Conservation (phyloP, 805 yeast species). For the Debaryomyces hansenii region DNA sequence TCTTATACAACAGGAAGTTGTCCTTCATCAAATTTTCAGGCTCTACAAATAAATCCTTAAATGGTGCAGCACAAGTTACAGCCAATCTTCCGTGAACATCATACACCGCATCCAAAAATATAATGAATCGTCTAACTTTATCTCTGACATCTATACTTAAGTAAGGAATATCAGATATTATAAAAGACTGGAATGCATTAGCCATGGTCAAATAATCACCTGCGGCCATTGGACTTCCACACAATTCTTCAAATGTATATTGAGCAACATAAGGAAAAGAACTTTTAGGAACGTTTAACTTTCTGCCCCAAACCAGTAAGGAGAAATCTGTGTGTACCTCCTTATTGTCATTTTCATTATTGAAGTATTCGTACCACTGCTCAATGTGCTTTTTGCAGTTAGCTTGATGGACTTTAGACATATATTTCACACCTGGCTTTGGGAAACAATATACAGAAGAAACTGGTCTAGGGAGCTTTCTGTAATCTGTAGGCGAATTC, state of each 20-base stretch:
- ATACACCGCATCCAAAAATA: conserved; percentile 93
- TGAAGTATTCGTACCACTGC: conserved; percentile 78
- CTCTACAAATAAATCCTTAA: conserved; percentile 82
- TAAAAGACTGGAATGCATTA: conserved; percentile 67
- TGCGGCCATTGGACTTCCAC: conserved; percentile 86
- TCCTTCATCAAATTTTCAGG: conserved; percentile 60
- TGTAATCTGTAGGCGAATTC: conserved; percentile 91
- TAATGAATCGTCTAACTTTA: conserved; percentile 85
- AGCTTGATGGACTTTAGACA: conserved; percentile 48
- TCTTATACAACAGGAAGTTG: conserved; percentile 43
- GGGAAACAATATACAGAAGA: conserved; percentile 80
- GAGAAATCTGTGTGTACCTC: conserved; percentile 18
- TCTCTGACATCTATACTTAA: conserved; percentile 78
- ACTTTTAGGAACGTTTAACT: conserved; percentile 70
- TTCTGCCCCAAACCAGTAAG: conserved; percentile 85
- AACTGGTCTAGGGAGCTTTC: conserved; percentile 82
- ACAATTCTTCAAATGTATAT: conserved; percentile 80
- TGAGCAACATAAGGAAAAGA: conserved; percentile 84
- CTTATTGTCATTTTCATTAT: conserved; percentile 51
- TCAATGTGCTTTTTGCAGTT: conserved; percentile 63
- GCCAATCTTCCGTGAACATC: conserved; percentile 88
- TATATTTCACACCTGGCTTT: conserved; percentile 56
- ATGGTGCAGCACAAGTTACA: conserved; percentile 85
- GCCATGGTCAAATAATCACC: conserved; percentile 92
- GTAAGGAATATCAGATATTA: conserved; percentile 92